These are phyloP conservation scores for Quercus glauca DNA, from an alignment of 306 rosid genomes.

Conservation along the genomic window DNA sequence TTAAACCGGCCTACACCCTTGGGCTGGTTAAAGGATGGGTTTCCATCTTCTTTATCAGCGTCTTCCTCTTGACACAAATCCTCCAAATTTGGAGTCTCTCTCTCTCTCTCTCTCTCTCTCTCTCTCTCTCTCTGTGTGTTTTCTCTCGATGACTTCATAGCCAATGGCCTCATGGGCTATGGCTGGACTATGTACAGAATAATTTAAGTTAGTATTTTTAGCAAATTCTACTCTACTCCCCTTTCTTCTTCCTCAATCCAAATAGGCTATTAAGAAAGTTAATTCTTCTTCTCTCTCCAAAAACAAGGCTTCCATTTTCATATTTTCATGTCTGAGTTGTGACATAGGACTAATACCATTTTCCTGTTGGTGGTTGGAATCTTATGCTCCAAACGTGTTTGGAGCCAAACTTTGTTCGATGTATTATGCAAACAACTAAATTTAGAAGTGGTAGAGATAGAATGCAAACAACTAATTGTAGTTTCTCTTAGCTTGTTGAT, in stretches of 20 bases:
- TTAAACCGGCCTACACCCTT: constrained; percentile 1
- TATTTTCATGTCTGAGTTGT: constrained; percentile 64
- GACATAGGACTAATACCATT: constrained; percentile 11
- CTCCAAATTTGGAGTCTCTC: constrained; percentile 19
- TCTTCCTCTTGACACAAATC: constrained; percentile 29
- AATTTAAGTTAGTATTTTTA: constrained; percentile 24
- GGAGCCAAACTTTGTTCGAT: no score
- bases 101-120: neutral
- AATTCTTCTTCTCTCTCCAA: constrained; percentile 60
- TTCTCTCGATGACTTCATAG: constrained; percentile 39
- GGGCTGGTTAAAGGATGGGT: neutral
- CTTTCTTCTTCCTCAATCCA: no score
- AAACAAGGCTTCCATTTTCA: constrained; percentile 60
- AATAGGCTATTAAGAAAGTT: constrained; percentile 30
- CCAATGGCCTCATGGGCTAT: constrained; percentile 35
- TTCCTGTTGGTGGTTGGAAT: no score
- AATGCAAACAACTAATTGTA: no score
- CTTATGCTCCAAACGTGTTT: no score
- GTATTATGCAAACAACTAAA: no score
- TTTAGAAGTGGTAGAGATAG: no score
- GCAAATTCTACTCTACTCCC: no score
- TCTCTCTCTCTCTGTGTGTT: constrained; percentile 24
- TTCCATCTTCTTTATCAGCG: constrained; percentile 15
- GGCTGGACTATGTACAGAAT: constrained; percentile 38
- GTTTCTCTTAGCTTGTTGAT: no score